These are phyloP conservation scores for Dendrocalamus latiflorus DNA, from an alignment of 202 grass and related monocot species.

Conservation along the genomic window DNA sequence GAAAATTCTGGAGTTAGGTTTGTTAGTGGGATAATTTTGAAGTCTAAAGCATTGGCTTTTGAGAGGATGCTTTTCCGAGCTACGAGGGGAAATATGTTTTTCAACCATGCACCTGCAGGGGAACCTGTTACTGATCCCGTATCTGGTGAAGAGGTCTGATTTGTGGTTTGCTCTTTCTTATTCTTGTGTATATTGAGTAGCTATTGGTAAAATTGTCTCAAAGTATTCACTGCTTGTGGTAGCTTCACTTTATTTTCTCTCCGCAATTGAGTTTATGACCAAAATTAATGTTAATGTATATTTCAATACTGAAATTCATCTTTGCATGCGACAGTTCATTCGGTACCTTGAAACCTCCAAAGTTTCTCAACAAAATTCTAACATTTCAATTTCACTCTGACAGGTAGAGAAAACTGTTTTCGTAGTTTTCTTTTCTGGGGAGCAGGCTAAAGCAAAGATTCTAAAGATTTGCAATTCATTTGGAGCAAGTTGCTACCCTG, in stretches of 20 bases:
- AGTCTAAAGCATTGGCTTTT: constrained; percentile 90
- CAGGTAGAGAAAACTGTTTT: constrained; percentile 98
- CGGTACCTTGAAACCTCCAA: background rate
- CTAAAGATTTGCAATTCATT: constrained; percentile 88
- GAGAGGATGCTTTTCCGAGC: constrained; percentile 98
- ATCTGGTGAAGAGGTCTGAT: constrained; percentile 89
- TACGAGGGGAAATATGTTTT: constrained; percentile 96
- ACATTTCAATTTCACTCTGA: constrained; percentile 20
- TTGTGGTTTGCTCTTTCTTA: constrained; percentile 28
- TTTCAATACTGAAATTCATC: constrained; percentile 12
- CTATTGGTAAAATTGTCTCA: background rate
- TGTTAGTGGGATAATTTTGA: constrained; percentile 87
- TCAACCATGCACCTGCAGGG: constrained; percentile 85
- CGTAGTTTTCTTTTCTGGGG: constrained; percentile 95
- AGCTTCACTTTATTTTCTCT: constrained; percentile 16
- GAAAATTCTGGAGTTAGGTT: constrained; percentile 87
- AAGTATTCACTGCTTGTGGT: constrained; percentile 18
- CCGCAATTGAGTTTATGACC: background rate
- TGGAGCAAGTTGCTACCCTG: constrained; percentile 97
- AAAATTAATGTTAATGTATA: background rate
- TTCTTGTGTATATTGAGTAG: constrained; percentile 19
- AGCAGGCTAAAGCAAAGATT: constrained; percentile 87
- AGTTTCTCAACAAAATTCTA: constrained; percentile 18
- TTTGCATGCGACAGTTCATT: background rate
- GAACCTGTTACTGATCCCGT: constrained; percentile 85